Evolutionary conservation across 2,329 filamentous ascomycete genomes (phyloP), one percentile per base, ranked within the genome.

Genomic region (Zelopaecilomyces penicillatus): DNA sequence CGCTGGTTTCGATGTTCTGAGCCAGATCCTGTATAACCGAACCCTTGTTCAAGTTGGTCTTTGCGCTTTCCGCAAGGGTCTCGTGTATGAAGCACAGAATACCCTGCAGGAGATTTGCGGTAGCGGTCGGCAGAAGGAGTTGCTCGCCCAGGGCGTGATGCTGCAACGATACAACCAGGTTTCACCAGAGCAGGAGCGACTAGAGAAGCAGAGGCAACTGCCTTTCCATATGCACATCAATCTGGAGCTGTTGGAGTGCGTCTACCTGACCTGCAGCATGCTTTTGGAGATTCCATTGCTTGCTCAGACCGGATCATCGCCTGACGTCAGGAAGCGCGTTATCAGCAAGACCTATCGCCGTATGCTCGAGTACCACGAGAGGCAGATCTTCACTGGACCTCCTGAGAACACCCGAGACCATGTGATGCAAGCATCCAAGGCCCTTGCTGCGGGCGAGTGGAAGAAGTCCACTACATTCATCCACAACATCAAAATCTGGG

Each of bases 161-260:
- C 93, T 98, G 66, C 93, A 98, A 73, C 82, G 93, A 56, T 98
- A 90, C 72, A 91, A 81, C 59, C 90, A 95, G 61, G 93, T 98
- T 50, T 93, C 90, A 32, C 93, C 93, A 12, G 93, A 98, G 70
- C 93, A 98, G 69, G 93, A 98, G 73, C 87, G 91, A 54, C 78
- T 97, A 34, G 93, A 98, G 74, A 87, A 93, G 65, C 91, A 97
- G 71, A 84, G 93, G 58, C 93, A 98, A 71, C 79, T 98, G 55
- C 93, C 93, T 33, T 98, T 98, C 83, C 93, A 98, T 75, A 96
- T 98, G 89, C 93, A 98, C 78, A 98, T 98, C 76, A 98, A 98
- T 75, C 79, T 98, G 42, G 93, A 98, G 68, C 80, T 98, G 44
- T 80, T 98, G 34, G 93, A 98, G 73, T 97, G 93, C 62, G 91